Evolutionary conservation across 768 basidiomycete genomes (phyloP), one percentile per base, ranked within the genome.

Genomic region (Auricularia sp.): DNA sequence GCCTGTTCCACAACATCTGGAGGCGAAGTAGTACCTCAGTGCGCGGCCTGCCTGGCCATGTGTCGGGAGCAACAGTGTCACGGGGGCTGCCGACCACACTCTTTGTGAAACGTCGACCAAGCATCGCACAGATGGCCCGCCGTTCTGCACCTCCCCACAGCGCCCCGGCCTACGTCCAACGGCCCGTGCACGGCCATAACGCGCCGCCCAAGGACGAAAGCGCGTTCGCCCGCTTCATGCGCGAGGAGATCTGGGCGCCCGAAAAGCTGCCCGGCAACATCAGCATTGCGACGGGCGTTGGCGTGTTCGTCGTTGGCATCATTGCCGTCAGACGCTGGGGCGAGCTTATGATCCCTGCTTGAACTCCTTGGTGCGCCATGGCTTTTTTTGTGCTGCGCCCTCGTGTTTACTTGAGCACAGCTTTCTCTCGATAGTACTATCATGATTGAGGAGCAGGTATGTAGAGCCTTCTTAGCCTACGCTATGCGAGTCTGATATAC

Each of bases 181-280:
- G 62, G 11, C 35, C 18, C 11, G 14, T 3, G 6, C 18, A 18
- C 35, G 18, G 16, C 14, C 37, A 37, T 14, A 21, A 14, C 73
- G 77, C 61, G 69, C 75, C 51, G 71, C 82, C 54, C 72, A 74
- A 39, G 85, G 80, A 88, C 71, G 87, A 90, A 71, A 82, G 85
- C 65, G 74, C 79, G 35, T 85, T 90, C 70, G 82, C 83, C 24
- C 80, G 73, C 13, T 77, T 79, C 71, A 56, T 80, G 67, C 81
- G 86, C 64, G 84, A 84, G 61, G 58, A 59, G 56, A 59, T 92
- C 29, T 81, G 81, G 65, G 82, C 88, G 61, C 86, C 87, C 10
- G 89, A 92, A 68, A 91, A 92, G 74, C 70, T 87, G 16, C 77
- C 81, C 13, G 90, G 90, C 65, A 93, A 92, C 72, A 69, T 91